Base-by-base conservation (phyloP, 1,139 yeast species). In the Pichia sp. region DNA sequence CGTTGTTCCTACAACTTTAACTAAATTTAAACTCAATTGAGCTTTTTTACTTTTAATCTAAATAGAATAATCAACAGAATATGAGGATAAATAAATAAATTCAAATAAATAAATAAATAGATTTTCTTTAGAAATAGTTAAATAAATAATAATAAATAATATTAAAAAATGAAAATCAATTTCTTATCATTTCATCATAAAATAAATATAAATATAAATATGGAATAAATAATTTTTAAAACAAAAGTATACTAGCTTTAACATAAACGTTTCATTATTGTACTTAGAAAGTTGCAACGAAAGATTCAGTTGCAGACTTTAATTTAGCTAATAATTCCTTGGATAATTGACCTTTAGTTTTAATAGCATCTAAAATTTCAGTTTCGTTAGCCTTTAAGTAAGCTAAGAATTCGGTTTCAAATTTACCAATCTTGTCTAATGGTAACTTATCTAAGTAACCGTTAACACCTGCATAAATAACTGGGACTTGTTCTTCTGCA, bases 401-500 rank as follows among this genome's bases (percentile, higher is more conserved):
- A 66, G 96, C 80, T 73, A 87, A 78, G 93, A 91, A 93, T 70
- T 91, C 84, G 69, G 82, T 76, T 84, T 95, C 99, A 71, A 87
- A 95, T 74, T 87, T 89, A 73, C 80, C 89, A 70, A 95, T 83
- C 76, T 89, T 87, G 71, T 84, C 83, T 66, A 93, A 79, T 64
- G 96, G 87, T 68, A 95, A 72, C 66, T 77, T 71, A 75, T 95
- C 99, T 72, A 95, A 86, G 91, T 72, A 89, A 84, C 99, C 99
- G 84, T 93, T 91, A 71, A 95, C 99, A 88, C 96, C 99, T 65
- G 99, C 99, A 82, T 75, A 95, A 73, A 95, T 91, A 72, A 90
- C 81, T 74, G 99, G 99, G 62, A 95, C 99, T 82, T 90, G 96
- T 80, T 91, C 96, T 79, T 93, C 97, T 70, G 98, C 96, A 73